Percentiles rank a stretch among this genome's conserved stretches.
phyloP scores from a whole-genome alignment of 169 alveolate species.

The Cryptosporidium meleagridis region DNA sequence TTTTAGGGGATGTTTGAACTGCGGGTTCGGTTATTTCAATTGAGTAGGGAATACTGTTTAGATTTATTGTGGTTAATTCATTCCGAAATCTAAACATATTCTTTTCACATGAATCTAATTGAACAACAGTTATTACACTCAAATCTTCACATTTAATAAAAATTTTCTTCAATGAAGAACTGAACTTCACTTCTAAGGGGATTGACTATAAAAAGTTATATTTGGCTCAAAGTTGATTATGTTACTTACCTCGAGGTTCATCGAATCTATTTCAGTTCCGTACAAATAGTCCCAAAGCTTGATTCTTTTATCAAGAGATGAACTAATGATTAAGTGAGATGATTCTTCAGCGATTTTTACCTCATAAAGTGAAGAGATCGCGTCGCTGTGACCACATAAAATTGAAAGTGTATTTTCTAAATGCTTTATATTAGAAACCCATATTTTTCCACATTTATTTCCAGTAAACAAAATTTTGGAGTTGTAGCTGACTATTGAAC shows the following conservation, averaged over 20 bases:
- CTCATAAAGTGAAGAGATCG: constrained; percentile 48
- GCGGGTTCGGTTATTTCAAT: not conserved
- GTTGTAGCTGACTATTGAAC: not conserved
- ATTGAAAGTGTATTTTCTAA: constrained; percentile 50
- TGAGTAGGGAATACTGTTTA: constrained; percentile 3
- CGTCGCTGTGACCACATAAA: constrained; percentile 47
- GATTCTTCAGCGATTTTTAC: not conserved
- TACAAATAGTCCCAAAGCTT: constrained; percentile 38
- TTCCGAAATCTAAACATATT: not conserved
- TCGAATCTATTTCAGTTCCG: constrained; percentile 17
- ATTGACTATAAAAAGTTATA: not conserved
- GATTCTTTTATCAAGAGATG: constrained; percentile 47
- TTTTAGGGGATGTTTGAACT: not conserved
- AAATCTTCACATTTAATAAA: constrained; percentile 26
- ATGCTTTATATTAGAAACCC: constrained; percentile 29
- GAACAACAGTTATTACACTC: not conserved
- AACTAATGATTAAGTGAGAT: not conserved
- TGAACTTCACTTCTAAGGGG: constrained; percentile 40
- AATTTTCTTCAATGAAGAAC: not conserved
- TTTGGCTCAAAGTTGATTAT: not conserved
- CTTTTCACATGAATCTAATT: not conserved
- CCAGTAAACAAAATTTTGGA: constrained; percentile 24
- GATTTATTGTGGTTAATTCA: not conserved
- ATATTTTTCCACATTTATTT: constrained; percentile 55
- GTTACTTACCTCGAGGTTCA: constrained; percentile 49